Evolutionary conservation across 352 stramenopile species (phyloP), one percentile per base, ranked within the genome.

Genomic region (Phytophthora cactorum): DNA sequence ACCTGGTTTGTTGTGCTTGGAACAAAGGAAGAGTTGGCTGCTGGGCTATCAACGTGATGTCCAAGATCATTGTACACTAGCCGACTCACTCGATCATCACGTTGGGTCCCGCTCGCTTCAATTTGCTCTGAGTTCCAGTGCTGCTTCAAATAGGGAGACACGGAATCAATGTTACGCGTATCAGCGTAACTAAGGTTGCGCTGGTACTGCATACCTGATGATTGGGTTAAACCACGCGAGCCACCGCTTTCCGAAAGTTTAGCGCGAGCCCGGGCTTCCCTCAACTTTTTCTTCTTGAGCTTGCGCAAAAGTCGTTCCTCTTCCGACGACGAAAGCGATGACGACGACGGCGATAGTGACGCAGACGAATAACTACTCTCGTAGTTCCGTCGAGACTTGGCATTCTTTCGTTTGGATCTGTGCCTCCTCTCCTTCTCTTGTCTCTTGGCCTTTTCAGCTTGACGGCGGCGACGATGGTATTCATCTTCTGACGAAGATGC

Each of bases 301-400:
- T 68, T 75, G 1, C 62, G 62, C 4, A 43, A 17, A 11, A 61
- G 47, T 1, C 58, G 63, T 45, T 76, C 63, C 29, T 76, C 68
- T 54, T 72, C 57, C 11, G 63, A 72, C 17, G 68, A 72, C 28
- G 61, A 74, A 4, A 68, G 28, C 12, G 53, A 64, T 14, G 43
- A 70, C 15, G 61, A 63, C n/a, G 49, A 60, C 25, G 38, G 60
- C 7, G 59, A 63, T 22, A 56, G 7, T 14, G 39, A 67, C 0
- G 59, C 72, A 46, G 63, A 69, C 2, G 57, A 75, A 61, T 68
- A 60, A 38, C 59, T 65, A 36, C 63, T 72, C 4, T 72, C 68
- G 34, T 69, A 72, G 41, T 64, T 43, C 3, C 58, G 51, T 52
- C 62, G 51, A 51, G 38, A 45, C 34, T 72, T 71, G 14, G 22